Percentiles rank a stretch among this genome's conserved stretches.
Conservation (phyloP, 352 stramenopile species). For the Pythium biforme region DNA sequence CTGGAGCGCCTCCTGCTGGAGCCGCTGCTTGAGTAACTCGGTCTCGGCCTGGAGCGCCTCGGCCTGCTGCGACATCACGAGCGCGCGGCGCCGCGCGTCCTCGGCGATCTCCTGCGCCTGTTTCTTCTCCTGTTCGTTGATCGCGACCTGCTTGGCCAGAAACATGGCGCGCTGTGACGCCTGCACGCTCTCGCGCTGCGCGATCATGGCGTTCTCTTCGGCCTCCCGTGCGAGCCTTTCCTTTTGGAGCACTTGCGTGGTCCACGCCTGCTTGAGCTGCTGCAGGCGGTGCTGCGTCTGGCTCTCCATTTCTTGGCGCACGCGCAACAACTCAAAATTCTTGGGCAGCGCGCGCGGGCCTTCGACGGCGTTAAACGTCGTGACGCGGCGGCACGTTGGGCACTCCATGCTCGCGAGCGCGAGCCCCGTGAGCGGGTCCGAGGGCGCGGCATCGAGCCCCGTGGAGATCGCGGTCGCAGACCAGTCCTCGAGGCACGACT, state of each 20-base stretch:
- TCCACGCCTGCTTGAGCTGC: constrained; percentile 52
- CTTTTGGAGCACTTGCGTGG: constrained; percentile 68
- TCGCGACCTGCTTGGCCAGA: constrained; percentile 74
- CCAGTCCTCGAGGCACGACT: constrained; percentile 76
- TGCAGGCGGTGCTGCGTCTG: constrained; percentile 60
- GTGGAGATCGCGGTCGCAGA: constrained; percentile 34
- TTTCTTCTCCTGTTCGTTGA: constrained; percentile 83
- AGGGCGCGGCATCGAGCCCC: constrained; percentile 21
- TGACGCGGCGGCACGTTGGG: constrained; percentile 67
- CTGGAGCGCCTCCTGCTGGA: constrained; percentile 68
- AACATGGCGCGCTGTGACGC: constrained; percentile 64
- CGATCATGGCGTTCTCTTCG: constrained; percentile 64
- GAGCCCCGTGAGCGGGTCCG: constrained; percentile 19
- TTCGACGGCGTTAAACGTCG: constrained; percentile 37
- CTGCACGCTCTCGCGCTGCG: constrained; percentile 73
- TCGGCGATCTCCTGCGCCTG: constrained; percentile 65
- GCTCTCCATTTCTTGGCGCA: constrained; percentile 79
- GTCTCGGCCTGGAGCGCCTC: constrained; percentile 76
- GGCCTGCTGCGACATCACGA: constrained; percentile 63
- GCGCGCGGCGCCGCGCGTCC: constrained; percentile 54
- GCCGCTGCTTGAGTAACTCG: constrained; percentile 65
- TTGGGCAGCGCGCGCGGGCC: constrained; percentile 69
- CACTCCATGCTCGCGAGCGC: constrained; percentile 52
- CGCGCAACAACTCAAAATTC: constrained; percentile 83
- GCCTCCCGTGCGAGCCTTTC: constrained; percentile 67